A percentile compares a stretch with the other conserved stretches of the same genome.
Conservation (phyloP, 2,329 filamentous ascomycete genomes). For the Aspergillus novofumigatus region DNA sequence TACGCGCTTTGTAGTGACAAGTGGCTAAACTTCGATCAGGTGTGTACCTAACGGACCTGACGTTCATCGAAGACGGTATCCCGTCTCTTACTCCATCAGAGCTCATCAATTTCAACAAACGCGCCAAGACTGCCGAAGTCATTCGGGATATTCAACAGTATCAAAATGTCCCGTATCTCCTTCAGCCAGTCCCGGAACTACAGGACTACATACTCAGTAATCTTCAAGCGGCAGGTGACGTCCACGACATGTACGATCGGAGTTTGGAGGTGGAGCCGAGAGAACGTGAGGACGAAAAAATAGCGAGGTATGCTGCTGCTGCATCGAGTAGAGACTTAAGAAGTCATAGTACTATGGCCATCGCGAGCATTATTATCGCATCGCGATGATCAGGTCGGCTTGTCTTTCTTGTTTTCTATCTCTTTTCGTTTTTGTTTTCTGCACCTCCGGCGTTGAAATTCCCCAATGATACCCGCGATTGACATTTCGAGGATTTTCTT, state of each 20-base stretch:
- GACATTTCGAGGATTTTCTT: slow-evolving; percentile 29
- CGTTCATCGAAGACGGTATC: slow-evolving; percentile 98
- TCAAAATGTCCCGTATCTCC: slow-evolving; percentile 91
- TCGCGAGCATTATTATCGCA: slow-evolving; percentile 31
- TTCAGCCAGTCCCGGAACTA: slow-evolving; percentile 84
- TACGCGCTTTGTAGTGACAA: not conserved
- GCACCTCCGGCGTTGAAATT: slow-evolving; percentile 13
- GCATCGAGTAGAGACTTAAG: slow-evolving; percentile 30
- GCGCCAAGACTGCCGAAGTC: slow-evolving; percentile 94
- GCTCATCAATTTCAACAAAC: slow-evolving; percentile 97
- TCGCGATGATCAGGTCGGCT: slow-evolving; percentile 25
- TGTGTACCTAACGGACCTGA: slow-evolving; percentile 94
- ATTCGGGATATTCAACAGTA: slow-evolving; percentile 99
- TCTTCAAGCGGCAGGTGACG: slow-evolving; percentile 91
- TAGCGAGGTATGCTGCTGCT: slow-evolving; percentile 75
- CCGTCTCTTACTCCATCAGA: slow-evolving; percentile 94
- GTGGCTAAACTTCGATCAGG: slow-evolving; percentile 47
- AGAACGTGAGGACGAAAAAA: slow-evolving; percentile 98
- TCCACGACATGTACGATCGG: slow-evolving; percentile 99
- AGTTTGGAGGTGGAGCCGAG: slow-evolving; percentile 89
- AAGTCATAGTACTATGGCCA: slow-evolving; percentile 20
- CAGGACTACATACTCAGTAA: slow-evolving; percentile 97
- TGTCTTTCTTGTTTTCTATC: slow-evolving; percentile 10
- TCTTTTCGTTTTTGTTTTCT: slow-evolving; percentile 11
- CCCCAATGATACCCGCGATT: slow-evolving; percentile 4